Conservation (phyloP, 768 basidiomycete genomes). For the Boletellus emodensis region DNA sequence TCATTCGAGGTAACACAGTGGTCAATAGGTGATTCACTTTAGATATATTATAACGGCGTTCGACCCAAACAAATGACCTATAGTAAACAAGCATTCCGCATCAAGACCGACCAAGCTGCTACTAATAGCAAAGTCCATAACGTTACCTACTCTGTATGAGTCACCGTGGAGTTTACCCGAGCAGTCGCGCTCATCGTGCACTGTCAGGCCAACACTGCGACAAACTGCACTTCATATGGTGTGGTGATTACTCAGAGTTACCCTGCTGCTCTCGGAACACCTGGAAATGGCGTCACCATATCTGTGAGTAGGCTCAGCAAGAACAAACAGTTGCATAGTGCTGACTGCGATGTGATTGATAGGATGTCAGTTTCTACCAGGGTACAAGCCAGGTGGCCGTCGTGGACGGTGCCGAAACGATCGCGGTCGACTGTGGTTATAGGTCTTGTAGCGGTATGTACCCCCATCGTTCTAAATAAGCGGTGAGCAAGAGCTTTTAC, state of each 20-base stretch:
- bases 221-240: constrained; percentile 46
- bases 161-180: background rate
- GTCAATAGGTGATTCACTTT: constrained; percentile 42
- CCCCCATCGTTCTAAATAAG: background rate
- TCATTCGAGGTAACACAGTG: constrained; percentile 50
- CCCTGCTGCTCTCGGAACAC: constrained; percentile 46
- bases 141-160: constrained; percentile 46
- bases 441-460: constrained; percentile 46
- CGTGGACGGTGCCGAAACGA: constrained; percentile 37
- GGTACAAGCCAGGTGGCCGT: constrained; percentile 43
- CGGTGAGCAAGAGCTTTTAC: background rate
- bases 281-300: constrained; percentile 54
- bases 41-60: background rate
- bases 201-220: constrained; percentile 50
- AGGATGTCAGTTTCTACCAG: constrained; percentile 49
- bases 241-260: constrained; percentile 64
- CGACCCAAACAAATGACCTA: background rate
- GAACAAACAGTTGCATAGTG: background rate
- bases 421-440: constrained; percentile 54
- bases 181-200: background rate
- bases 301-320: constrained; percentile 40
- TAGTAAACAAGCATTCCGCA: constrained; percentile 55
- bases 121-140: constrained; percentile 45
- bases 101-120: constrained; percentile 51
- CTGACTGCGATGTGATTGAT: background rate